phyloP scores from a whole-genome alignment of 441 rosid genomes.

The Gossypium schwendimanii region DNA sequence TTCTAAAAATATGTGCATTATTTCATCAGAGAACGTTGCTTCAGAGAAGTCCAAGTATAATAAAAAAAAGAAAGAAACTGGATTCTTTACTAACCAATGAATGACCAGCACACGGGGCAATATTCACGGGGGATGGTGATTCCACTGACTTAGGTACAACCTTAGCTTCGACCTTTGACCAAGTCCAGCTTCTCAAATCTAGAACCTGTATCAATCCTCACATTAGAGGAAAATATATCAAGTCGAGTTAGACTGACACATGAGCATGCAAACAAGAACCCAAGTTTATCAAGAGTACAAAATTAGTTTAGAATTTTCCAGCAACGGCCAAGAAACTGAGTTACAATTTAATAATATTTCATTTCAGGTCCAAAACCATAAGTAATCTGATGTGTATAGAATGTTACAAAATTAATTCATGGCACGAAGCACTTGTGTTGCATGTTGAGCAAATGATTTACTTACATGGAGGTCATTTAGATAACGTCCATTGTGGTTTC shows the following conservation, averaged over 20 bases:
- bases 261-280: not conserved
- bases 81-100: constrained; percentile 61
- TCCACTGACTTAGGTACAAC: constrained; percentile 46
- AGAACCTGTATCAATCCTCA: constrained; percentile 53
- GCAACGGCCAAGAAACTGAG: not conserved
- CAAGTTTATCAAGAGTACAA: not conserved
- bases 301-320: not conserved
- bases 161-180: constrained; percentile 85
- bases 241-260: not conserved
- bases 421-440: constrained; percentile 1
- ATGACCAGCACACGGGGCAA: constrained; percentile 89
- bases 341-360: not conserved
- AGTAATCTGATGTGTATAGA: not conserved
- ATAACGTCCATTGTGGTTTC: constrained; percentile 97
- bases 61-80: constrained; percentile 15
- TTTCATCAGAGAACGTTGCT: constrained; percentile 10
- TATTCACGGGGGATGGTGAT: constrained; percentile 34
- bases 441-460: constrained; percentile 18
- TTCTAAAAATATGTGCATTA: constrained; percentile 15
- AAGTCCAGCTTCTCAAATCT: constrained; percentile 90
- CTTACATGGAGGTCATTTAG: constrained; percentile 94
- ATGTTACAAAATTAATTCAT: not conserved
- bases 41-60: constrained; percentile 9
- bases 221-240: constrained; percentile 14
- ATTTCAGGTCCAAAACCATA: constrained; percentile 1